A percentile compares a stretch with the other conserved stretches of the same genome.
phyloP scores from a whole-genome alignment of 345 rosid species.

The Brassica rapa region DNA sequence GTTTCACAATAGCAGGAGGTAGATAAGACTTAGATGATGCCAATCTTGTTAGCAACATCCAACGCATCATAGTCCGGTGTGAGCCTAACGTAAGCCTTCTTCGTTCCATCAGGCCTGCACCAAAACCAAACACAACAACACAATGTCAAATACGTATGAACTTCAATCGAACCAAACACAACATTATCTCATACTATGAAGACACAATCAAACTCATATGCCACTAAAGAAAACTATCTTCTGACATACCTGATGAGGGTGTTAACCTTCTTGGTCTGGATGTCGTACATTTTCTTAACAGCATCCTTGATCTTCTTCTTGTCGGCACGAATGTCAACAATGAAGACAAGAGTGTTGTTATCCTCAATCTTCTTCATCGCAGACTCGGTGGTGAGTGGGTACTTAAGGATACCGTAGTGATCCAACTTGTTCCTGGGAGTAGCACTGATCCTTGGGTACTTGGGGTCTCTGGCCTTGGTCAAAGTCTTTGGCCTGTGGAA shows the following conservation, averaged over 20 bases:
- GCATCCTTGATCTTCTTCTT: slow-evolving; percentile 93
- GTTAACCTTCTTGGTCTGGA: slow-evolving; percentile 91
- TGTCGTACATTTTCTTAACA: slow-evolving; percentile 93
- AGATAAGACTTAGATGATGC: slow-evolving; percentile 58
- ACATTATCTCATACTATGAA: too few relatives aligned
- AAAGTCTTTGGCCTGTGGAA: slow-evolving; percentile 91
- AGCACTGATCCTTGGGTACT: slow-evolving; percentile 81
- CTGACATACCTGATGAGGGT: slow-evolving; percentile 74
- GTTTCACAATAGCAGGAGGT: slow-evolving; percentile 18
- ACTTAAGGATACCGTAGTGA: slow-evolving; percentile 87
- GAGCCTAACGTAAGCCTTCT: slow-evolving; percentile 73
- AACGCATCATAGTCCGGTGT: slow-evolving; percentile 69
- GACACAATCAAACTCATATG: neutral
- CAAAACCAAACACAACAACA: neutral
- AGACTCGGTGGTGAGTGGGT: slow-evolving; percentile 88
- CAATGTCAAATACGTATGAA: neutral
- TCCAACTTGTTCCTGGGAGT: slow-evolving; percentile 91
- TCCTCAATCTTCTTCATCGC: slow-evolving; percentile 98
- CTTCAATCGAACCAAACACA: too few relatives aligned
- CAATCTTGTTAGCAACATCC: slow-evolving; percentile 81
- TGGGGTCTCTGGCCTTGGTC: slow-evolving; percentile 74
- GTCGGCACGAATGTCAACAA: slow-evolving; percentile 91
- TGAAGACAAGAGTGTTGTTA: slow-evolving; percentile 92
- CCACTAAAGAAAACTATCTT: neutral
- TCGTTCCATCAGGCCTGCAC: slow-evolving; percentile 76